Conservation (phyloP, 2,329 filamentous ascomycete genomes). For the Teratosphaeria nubilosa region DNA sequence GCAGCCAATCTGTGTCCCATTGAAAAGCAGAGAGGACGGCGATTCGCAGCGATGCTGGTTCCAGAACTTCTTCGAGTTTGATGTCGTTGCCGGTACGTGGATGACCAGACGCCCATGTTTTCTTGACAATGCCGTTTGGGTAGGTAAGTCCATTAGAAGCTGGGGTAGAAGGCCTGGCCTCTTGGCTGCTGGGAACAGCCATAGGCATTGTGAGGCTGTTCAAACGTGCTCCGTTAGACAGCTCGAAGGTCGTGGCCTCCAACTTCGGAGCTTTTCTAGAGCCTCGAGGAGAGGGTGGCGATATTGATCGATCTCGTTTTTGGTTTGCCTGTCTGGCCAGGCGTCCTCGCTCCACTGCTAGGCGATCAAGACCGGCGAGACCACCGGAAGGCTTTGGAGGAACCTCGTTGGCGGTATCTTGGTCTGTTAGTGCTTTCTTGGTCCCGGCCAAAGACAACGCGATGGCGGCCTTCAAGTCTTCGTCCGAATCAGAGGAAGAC, state of each 20-base stretch:
- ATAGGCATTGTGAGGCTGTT: slow-evolving; percentile 18
- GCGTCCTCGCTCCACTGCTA: slow-evolving; percentile 76
- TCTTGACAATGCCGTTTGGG: slow-evolving; percentile 60
- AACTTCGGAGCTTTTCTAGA: slow-evolving; percentile 18
- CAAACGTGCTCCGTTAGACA: slow-evolving; percentile 15
- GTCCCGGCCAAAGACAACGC: slow-evolving; percentile 26
- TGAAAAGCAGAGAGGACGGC: slow-evolving; percentile 81
- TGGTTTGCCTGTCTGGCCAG: slow-evolving; percentile 48
- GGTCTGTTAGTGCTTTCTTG: neutral
- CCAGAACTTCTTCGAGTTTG: slow-evolving; percentile 76
- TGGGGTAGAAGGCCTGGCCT: neutral
- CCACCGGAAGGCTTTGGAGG: neutral
- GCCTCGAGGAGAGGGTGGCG: slow-evolving; percentile 22
- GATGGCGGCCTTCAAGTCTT: slow-evolving; percentile 51
- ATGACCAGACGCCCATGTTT: slow-evolving; percentile 63
- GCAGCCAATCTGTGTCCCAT: slow-evolving; percentile 72
- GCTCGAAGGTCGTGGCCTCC: slow-evolving; percentile 9
- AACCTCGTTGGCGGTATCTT: neutral
- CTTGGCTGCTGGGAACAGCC: neutral
- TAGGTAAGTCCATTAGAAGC: slow-evolving; percentile 31
- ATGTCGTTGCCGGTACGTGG: slow-evolving; percentile 60
- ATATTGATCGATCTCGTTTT: slow-evolving; percentile 47
- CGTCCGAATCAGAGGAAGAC: slow-evolving; percentile 35
- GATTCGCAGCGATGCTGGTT: slow-evolving; percentile 59
- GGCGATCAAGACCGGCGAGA: slow-evolving; percentile 56